Conservation (phyloP, 1,284 basidiomycete species). For the Porodaedalea pini region DNA sequence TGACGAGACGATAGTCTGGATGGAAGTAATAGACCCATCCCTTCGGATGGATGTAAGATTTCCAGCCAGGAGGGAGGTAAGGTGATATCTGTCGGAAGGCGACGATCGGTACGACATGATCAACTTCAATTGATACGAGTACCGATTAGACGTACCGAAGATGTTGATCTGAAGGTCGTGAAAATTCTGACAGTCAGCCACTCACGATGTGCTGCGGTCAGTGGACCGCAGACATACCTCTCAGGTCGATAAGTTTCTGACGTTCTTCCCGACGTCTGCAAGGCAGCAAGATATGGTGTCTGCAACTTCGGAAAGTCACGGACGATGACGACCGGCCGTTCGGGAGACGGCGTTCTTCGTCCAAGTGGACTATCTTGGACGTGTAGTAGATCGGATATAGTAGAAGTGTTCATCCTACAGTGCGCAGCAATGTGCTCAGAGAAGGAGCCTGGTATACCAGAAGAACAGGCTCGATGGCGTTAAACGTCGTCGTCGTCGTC, state of each 20-base stretch:
- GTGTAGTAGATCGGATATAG: background rate
- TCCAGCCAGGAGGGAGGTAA: slow-evolving; percentile 16
- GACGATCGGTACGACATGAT: too few relatives aligned
- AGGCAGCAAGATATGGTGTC: slow-evolving; percentile 13
- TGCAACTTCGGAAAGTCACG: slow-evolving; percentile 10
- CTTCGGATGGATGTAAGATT: slow-evolving; percentile 19
- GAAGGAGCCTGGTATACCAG: background rate
- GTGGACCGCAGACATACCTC: too few relatives aligned
- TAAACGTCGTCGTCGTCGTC: too few relatives aligned
- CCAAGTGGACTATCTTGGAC: background rate
- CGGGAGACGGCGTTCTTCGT: slow-evolving; percentile 2
- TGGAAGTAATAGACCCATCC: slow-evolving; percentile 21
- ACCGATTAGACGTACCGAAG: background rate
- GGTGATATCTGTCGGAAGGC: background rate
- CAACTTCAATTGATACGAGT: background rate
- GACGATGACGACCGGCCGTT: slow-evolving; percentile 5
- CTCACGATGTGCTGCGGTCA: too few relatives aligned
- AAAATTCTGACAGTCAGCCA: too few relatives aligned
- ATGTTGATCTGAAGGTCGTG: background rate
- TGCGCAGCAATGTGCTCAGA: background rate
- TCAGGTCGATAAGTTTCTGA: slow-evolving; percentile 1
- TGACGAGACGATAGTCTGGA: slow-evolving; percentile 18
- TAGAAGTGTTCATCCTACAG: too few relatives aligned
- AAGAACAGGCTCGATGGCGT: too few relatives aligned
- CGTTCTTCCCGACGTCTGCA: background rate